phyloP scores from a whole-genome alignment of 2,329 filamentous ascomycete genomes.

The Gremmenia infestans region DNA sequence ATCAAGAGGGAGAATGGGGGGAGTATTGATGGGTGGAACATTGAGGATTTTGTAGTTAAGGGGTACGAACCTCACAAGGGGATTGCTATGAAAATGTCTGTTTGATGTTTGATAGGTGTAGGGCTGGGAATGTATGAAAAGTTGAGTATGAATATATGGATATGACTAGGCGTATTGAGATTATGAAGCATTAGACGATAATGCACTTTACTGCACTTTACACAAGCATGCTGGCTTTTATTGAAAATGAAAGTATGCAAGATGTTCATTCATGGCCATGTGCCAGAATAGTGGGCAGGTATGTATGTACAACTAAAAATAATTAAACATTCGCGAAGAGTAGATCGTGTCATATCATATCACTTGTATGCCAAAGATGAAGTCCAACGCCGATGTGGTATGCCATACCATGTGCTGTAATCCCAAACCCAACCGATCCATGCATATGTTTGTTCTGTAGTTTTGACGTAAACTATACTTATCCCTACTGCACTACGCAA shows the following conservation, averaged over 20 bases:
- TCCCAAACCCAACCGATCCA: not conserved
- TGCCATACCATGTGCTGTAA: not conserved
- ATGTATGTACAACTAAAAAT: too few relatives aligned
- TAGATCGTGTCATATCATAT: too few relatives aligned
- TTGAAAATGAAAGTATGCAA: not conserved
- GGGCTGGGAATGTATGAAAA: slow-evolving; percentile 8
- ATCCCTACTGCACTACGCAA: not conserved
- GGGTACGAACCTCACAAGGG: slow-evolving; percentile 88
- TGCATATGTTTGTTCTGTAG: not conserved
- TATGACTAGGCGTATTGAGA: not conserved
- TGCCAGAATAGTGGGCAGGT: too few relatives aligned
- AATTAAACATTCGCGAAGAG: too few relatives aligned
- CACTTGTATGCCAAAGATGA: too few relatives aligned
- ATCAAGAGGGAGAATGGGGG: slow-evolving; percentile 64
- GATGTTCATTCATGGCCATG: too few relatives aligned
- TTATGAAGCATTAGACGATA: not conserved
- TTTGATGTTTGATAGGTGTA: slow-evolving; percentile 52
- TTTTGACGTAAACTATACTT: not conserved
- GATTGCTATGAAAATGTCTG: slow-evolving; percentile 99
- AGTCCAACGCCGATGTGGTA: not conserved
- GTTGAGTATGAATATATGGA: not conserved
- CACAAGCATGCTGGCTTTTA: not conserved
- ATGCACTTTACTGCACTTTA: not conserved
- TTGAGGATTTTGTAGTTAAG: slow-evolving; percentile 80
- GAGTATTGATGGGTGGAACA: slow-evolving; percentile 84